Conservation (phyloP, 805 yeast species). For the Kregervanrija fluxuum region DNA sequence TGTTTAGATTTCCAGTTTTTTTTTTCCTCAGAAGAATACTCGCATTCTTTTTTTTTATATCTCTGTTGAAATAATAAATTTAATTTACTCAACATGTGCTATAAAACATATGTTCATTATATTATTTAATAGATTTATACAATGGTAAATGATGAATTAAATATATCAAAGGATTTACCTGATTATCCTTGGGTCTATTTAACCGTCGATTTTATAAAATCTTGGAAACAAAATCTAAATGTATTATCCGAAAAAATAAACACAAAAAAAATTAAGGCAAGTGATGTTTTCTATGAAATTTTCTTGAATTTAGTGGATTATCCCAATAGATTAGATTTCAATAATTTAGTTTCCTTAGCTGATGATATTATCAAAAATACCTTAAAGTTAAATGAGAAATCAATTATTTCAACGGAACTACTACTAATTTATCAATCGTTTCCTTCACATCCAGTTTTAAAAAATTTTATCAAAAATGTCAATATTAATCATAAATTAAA, state of each 20-base stretch:
- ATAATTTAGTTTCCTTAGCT: slow-evolving; percentile 12
- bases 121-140: neutral
- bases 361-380: slow-evolving; percentile 13
- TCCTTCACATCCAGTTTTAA: slow-evolving; percentile 14
- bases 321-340: slow-evolving; percentile 15
- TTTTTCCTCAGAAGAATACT: too few species aligned
- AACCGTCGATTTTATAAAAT: slow-evolving; percentile 3
- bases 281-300: slow-evolving; percentile 24
- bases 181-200: slow-evolving; percentile 6
- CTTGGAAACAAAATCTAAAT: slow-evolving; percentile 5
- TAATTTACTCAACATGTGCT: too few species aligned
- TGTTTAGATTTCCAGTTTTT: too few species aligned
- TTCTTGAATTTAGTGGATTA: slow-evolving; percentile 16
- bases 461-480: slow-evolving; percentile 19
- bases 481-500: slow-evolving; percentile 22
- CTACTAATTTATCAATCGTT: slow-evolving; percentile 21
- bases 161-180: neutral
- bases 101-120: too few species aligned
- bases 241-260: slow-evolving; percentile 2
- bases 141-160: neutral
- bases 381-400: too few species aligned
- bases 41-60: too few species aligned
- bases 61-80: too few species aligned
- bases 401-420: slow-evolving; percentile 14
- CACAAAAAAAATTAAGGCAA: slow-evolving; percentile 6